Evolutionary conservation across 1,139 yeast species (phyloP).

Genomic region (Hansenula lynferdii): DNA sequence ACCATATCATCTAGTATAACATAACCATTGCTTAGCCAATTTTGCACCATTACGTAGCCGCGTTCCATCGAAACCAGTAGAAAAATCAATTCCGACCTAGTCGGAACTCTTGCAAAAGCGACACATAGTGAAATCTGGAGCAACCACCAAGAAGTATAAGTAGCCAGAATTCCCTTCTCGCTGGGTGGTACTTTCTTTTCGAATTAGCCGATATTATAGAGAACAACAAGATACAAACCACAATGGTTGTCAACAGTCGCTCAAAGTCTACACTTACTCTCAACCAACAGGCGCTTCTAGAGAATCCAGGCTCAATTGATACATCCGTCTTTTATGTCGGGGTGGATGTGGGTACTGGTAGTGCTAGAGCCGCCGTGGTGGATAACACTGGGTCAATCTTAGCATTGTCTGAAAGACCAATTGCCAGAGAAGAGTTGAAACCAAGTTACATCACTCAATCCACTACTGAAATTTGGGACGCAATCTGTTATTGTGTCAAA

Average conservation of each 20-base stretch:
- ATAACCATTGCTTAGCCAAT: too few relatives aligned
- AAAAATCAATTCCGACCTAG: too few relatives aligned
- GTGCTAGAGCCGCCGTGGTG: constrained; percentile 91
- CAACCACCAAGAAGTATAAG: too few relatives aligned
- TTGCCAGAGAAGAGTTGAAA: constrained; percentile 69
- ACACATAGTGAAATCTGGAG: too few relatives aligned
- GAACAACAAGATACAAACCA: too few relatives aligned
- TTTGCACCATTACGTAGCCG: too few relatives aligned
- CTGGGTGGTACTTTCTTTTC: too few relatives aligned
- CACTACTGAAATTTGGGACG: constrained; percentile 89
- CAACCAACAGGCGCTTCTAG: constrained; percentile 21
- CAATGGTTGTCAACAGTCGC: constrained; percentile 14
- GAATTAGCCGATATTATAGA: too few relatives aligned
- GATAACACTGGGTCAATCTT: constrained; percentile 79
- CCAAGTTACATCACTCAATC: constrained; percentile 77
- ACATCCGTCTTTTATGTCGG: constrained; percentile 55
- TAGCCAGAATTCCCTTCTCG: too few relatives aligned
- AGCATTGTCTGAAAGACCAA: constrained; percentile 76
- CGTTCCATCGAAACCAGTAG: too few relatives aligned
- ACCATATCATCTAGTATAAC: too few relatives aligned
- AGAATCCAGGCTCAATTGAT: constrained; percentile 22
- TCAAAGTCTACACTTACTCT: constrained; percentile 23
- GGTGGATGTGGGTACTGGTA: constrained; percentile 97
- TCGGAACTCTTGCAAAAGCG: too few relatives aligned
- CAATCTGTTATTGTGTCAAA: constrained; percentile 79